Evolutionary conservation across 495 filamentous ascomycete genomes (phyloP), one percentile per base, ranked within the genome.

Genomic region (Podospora pseudopauciseta): DNA sequence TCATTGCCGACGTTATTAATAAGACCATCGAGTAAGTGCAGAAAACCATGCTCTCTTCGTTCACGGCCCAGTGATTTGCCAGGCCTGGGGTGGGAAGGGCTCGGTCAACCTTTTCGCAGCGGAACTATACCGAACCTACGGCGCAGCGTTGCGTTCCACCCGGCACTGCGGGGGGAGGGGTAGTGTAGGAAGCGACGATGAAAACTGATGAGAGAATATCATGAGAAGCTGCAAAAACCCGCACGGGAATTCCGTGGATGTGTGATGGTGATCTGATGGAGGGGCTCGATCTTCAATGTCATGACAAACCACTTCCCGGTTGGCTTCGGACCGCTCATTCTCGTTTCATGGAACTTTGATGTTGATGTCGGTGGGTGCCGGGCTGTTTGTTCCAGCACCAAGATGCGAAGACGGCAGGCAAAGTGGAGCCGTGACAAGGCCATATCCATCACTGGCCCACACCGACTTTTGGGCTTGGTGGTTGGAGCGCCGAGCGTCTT

Each of bases 381-480:
- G 39, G 39, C 39, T 49, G 39, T 49, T 49, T 49, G 39, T 49
- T 49, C 39, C 39, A 49, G 39, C 5, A 13, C 15, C 39, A 49
- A 44, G 59, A 28, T 56, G 44, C 19, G 18, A 39, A 63, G 60
- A 63, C 19, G 60, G 60, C 60, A 58, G n/a, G 23, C 55, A 26
- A 26, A 58, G 55, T 58, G 55, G 55, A 58, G 55, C 23, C 55
- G 7, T 58, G 55, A 58, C 32, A 34, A 32, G 34, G 61, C 61
- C 15, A 32, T 63, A 28, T 63, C 61, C 61, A 44, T 28, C 2
- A 34, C 5, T 63, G 62, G 67, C 59, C 69, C 73, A 77, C 75
- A 77, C 75, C 75, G 75, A 77, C 75, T 74, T 77, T 77, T 77
- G 62, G 68, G 65, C 61, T 72, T 62, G 39, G 39, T 49, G 39